These are phyloP conservation scores for Stagonosporopsis vannaccii DNA, from an alignment of 2,329 filamentous ascomycete species.

Conservation along the genomic window DNA sequence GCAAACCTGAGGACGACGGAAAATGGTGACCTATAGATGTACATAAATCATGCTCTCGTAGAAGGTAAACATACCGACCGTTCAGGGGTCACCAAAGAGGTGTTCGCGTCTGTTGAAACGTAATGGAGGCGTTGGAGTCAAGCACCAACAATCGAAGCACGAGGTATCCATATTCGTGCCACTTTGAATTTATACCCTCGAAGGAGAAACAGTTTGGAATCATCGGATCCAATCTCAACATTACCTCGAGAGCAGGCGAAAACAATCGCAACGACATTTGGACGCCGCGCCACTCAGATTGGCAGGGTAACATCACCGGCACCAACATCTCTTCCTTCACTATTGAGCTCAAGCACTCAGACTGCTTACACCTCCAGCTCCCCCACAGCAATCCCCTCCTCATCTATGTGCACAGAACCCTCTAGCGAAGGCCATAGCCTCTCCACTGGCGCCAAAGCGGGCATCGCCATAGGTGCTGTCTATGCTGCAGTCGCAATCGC, in stretches of 20 bases:
- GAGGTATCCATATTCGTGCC: conserved; percentile 6
- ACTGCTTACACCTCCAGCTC: neutral
- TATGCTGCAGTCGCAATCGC: neutral
- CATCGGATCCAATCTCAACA: conserved; percentile 1
- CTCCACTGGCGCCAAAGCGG: conserved; percentile 7
- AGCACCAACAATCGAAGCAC: conserved; percentile 4
- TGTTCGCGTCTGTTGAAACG: conserved; percentile 3
- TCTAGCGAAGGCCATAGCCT: neutral
- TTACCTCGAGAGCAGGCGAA: conserved; percentile 3
- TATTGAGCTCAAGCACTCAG: neutral
- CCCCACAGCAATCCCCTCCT: neutral
- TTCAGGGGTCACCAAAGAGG: neutral
- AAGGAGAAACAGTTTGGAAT: neutral
- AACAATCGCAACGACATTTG: conserved; percentile 5
- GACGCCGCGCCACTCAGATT: conserved; percentile 2
- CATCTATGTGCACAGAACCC: neutral
- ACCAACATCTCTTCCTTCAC: neutral
- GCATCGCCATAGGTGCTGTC: conserved; percentile 8
- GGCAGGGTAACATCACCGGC: neutral
- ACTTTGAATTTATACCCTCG: conserved; percentile 11
- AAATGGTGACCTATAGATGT: neutral
- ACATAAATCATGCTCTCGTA: neutral
- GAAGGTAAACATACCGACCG: neutral
- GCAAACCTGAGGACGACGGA: neutral
- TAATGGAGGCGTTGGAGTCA: conserved; percentile 3